Conservation (phyloP, 176 grass and related monocot genomes). For the Secale cereale region DNA sequence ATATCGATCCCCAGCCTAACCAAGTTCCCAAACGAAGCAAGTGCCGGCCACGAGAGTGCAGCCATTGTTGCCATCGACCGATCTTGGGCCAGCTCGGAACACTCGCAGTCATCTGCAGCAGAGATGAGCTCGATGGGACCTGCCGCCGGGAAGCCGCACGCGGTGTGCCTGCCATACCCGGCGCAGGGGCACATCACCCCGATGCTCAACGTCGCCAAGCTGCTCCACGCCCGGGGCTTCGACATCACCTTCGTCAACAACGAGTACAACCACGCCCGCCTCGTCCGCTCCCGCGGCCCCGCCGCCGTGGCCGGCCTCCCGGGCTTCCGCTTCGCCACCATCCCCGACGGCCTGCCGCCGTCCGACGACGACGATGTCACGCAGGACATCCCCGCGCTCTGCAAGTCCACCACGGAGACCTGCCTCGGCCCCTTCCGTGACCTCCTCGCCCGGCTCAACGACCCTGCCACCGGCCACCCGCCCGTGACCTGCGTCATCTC, state of each 20-base stretch:
- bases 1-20: background rate
- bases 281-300: constrained; percentile 36
- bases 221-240: constrained; percentile 77
- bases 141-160: constrained; percentile 38
- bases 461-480: constrained; percentile 14
- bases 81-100: background rate
- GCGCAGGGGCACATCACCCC: constrained; percentile 78
- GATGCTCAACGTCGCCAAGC: constrained; percentile 71
- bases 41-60: background rate
- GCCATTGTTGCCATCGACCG: background rate
- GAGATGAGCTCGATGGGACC: constrained; percentile 36
- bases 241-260: constrained; percentile 73
- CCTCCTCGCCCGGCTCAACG: constrained; percentile 49
- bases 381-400: constrained; percentile 66
- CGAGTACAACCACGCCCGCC: constrained; percentile 62
- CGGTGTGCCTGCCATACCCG: constrained; percentile 68
- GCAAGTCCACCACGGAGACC: constrained; percentile 48
- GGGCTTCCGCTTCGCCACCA: constrained; percentile 53
- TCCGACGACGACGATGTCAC: constrained; percentile 53
- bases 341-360: constrained; percentile 70
- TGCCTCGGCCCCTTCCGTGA: constrained; percentile 53
- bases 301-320: constrained; percentile 35
- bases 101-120: background rate
- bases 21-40: background rate
- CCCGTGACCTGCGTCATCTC: constrained; percentile 63